Percentiles rank a stretch among this genome's conserved stretches.
Conservation (phyloP, 2,329 filamentous ascomycete species). For the Cercospora sp. region DNA sequence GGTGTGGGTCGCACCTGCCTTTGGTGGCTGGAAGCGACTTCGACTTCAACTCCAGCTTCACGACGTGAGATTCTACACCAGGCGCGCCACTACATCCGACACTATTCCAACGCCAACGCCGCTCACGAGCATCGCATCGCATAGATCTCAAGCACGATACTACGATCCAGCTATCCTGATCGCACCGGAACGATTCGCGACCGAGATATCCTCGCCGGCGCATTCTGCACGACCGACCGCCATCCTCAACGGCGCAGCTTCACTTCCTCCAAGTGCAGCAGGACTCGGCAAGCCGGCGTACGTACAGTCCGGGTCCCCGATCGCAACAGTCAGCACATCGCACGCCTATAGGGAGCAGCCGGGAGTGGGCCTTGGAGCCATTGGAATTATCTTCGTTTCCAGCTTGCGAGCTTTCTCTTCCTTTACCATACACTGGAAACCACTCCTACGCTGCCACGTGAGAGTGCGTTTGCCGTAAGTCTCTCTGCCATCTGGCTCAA, state of each 20-base stretch:
- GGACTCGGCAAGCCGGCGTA: background rate
- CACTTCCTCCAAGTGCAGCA: constrained; percentile 2
- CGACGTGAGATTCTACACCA: background rate
- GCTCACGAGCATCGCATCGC: constrained; percentile 11
- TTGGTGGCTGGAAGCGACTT: constrained; percentile 1
- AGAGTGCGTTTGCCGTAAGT: constrained; percentile 4
- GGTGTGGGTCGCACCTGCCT: background rate
- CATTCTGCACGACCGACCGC: constrained; percentile 5
- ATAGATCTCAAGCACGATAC: background rate
- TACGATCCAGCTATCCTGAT: background rate
- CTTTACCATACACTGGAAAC: background rate
- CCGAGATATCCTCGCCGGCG: constrained; percentile 10
- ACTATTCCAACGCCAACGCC: background rate
- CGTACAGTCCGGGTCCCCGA: background rate
- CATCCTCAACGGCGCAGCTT: background rate
- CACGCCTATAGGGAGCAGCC: constrained; percentile 9
- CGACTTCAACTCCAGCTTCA: constrained; percentile 13
- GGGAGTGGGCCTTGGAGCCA: constrained; percentile 2
- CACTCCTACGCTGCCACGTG: constrained; percentile 6
- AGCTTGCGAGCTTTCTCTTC: constrained; percentile 15
- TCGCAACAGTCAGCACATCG: background rate
- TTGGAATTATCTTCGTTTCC: background rate
- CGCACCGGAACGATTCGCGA: background rate
- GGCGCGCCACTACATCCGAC: constrained; percentile 3
- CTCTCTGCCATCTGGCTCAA: constrained; percentile 7